Conservation (phyloP, 2,329 filamentous ascomycete genomes). For the Fusarium buxicola region DNA sequence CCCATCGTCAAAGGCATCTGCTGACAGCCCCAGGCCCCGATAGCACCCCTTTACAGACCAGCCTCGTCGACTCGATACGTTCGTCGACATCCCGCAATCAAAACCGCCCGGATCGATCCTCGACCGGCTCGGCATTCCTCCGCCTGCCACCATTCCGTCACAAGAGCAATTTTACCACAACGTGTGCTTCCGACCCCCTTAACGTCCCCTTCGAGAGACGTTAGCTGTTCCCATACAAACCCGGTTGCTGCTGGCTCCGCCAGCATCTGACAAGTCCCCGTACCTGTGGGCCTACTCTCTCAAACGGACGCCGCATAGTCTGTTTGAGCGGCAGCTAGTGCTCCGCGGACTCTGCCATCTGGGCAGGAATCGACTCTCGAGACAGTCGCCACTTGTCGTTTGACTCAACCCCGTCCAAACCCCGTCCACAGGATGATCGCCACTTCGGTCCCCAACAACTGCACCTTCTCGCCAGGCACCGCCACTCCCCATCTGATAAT, state of each 20-base stretch:
- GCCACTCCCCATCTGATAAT: constrained; percentile 93
- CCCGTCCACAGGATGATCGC: constrained; percentile 74
- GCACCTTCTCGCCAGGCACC: constrained; percentile 84
- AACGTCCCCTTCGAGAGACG: constrained; percentile 80
- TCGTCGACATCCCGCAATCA: constrained; percentile 20
- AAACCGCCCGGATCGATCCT: constrained; percentile 23
- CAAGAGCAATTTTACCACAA: constrained; percentile 84
- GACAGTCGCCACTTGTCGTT: not conserved
- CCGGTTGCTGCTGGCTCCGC: constrained; percentile 86
- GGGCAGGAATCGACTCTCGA: constrained; percentile 46
- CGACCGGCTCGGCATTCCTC: constrained; percentile 29
- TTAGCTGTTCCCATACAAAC: constrained; percentile 56
- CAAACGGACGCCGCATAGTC: constrained; percentile 93
- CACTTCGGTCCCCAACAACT: constrained; percentile 81
- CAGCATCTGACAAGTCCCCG: constrained; percentile 74
- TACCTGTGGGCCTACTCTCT: constrained; percentile 97
- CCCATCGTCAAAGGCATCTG: not conserved
- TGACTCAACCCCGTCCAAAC: constrained; percentile 1
- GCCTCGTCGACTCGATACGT: constrained; percentile 6
- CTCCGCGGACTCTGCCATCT: constrained; percentile 76
- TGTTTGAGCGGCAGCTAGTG: constrained; percentile 98
- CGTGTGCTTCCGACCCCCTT: constrained; percentile 88
- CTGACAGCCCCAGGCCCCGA: constrained; percentile 61
- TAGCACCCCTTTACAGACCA: constrained; percentile 65
- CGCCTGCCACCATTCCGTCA: constrained; percentile 87